A percentile compares a stretch with the other conserved stretches of the same genome.
These are phyloP conservation scores for Ustilago shanxiensis DNA, from an alignment of 1,284 basidiomycete species.

Conservation along the genomic window DNA sequence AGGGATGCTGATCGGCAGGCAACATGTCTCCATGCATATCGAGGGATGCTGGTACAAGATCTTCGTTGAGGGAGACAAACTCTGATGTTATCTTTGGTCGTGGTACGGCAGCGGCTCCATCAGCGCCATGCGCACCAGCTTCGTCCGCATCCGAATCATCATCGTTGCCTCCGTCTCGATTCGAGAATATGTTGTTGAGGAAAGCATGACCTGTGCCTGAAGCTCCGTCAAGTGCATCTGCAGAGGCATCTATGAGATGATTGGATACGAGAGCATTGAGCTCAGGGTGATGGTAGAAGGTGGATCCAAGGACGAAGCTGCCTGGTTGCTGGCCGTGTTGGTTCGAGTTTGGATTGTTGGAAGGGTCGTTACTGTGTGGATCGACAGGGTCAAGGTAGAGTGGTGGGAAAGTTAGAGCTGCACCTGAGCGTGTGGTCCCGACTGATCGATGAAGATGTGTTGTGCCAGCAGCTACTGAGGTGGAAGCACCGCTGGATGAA, in stretches of 20 bases:
- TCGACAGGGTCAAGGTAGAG: constrained; percentile 52
- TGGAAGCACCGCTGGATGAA: constrained; percentile 1
- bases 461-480: not conserved
- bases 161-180: constrained; percentile 30
- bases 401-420: constrained; percentile 48
- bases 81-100: constrained; percentile 42
- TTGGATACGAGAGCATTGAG: constrained; percentile 49
- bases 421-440: constrained; percentile 34
- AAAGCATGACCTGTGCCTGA: constrained; percentile 26
- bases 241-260: constrained; percentile 40
- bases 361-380: constrained; percentile 17
- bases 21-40: constrained; percentile 62
- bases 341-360: constrained; percentile 14
- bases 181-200: constrained; percentile 35
- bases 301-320: constrained; percentile 47
- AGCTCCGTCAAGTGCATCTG: constrained; percentile 25
- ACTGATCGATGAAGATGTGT: constrained; percentile 18
- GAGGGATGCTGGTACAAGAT: constrained; percentile 55
- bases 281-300: constrained; percentile 51
- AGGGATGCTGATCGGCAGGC: constrained; percentile 62
- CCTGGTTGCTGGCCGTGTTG: constrained; percentile 22
- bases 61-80: constrained; percentile 52
- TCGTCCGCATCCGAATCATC: constrained; percentile 36
- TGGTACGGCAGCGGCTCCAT: constrained; percentile 25
- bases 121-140: constrained; percentile 8